A percentile compares a stretch with the other conserved stretches of the same genome.
phyloP scores from a whole-genome alignment of 2,329 filamentous ascomycete species.

The Tolypocladium amazonense region DNA sequence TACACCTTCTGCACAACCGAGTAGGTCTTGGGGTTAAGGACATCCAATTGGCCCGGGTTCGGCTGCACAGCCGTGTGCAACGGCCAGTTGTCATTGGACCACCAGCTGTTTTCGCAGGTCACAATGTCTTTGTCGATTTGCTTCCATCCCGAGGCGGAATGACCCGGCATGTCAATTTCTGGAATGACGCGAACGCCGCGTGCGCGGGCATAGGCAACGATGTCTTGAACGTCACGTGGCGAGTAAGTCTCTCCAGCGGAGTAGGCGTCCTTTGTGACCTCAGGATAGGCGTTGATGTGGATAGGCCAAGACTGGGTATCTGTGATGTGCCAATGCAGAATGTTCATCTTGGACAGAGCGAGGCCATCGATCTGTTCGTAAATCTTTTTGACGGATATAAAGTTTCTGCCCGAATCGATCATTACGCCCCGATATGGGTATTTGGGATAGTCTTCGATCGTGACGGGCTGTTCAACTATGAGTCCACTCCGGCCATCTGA shows the following conservation, averaged over 20 bases:
- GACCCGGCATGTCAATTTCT: conserved; percentile 47
- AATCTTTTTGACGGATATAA: conserved; percentile 38
- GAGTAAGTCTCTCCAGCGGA: conserved; percentile 36
- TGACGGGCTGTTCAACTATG: conserved; percentile 41
- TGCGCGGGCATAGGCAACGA: conserved; percentile 38
- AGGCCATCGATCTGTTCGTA: conserved; percentile 43
- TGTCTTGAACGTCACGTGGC: conserved; percentile 26
- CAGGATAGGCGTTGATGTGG: conserved; percentile 34
- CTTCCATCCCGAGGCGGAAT: conserved; percentile 42
- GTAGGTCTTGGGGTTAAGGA: conserved; percentile 44
- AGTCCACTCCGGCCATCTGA: conserved; percentile 30
- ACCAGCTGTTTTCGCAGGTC: conserved; percentile 46
- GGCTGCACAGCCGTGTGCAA: conserved; percentile 42
- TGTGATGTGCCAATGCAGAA: conserved; percentile 46
- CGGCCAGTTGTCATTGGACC: conserved; percentile 46
- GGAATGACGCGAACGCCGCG: conserved; percentile 45
- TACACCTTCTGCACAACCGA: conserved; percentile 43
- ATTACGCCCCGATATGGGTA: conserved; percentile 45
- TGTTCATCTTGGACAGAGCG: conserved; percentile 45
- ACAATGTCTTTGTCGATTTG: conserved; percentile 42
- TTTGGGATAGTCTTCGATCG: conserved; percentile 36
- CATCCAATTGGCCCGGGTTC: conserved; percentile 45
- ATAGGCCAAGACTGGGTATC: conserved; percentile 47
- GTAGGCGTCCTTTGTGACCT: conserved; percentile 44
- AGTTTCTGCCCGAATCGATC: conserved; percentile 45